Evolutionary conservation across 2,329 filamentous ascomycete genomes (phyloP).

Genomic region (Endocalyx cinctus): DNA sequence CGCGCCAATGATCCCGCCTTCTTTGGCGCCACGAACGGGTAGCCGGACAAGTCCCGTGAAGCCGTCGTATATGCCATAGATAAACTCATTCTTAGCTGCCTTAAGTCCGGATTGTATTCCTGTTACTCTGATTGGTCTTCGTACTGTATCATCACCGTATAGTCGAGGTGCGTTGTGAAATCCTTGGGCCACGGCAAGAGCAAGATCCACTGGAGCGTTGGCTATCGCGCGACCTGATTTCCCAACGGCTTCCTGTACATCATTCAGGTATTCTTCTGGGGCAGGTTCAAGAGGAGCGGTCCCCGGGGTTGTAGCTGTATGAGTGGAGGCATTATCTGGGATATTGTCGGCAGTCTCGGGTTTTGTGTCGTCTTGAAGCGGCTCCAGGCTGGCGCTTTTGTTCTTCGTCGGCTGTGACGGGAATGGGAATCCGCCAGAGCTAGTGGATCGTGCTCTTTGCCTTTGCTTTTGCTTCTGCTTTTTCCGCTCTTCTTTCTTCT

Average conservation of each 20-base stretch:
- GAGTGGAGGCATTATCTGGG: slow-evolving; percentile 12
- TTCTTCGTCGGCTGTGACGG: slow-evolving; percentile 7
- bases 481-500: slow-evolving; percentile 34
- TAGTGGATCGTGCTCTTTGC: slow-evolving; percentile 12
- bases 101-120: slow-evolving; percentile 59
- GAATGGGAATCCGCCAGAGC: slow-evolving; percentile 15
- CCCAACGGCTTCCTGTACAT: slow-evolving; percentile 48
- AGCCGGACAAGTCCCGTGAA: slow-evolving; percentile 58
- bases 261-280: slow-evolving; percentile 39
- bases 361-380: slow-evolving; percentile 1
- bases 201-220: slow-evolving; percentile 56
- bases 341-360: neutral
- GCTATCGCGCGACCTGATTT: slow-evolving; percentile 48
- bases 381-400: neutral
- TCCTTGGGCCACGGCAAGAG: slow-evolving; percentile 59
- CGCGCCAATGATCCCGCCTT: slow-evolving; percentile 51
- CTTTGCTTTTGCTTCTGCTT: slow-evolving; percentile 17
- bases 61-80: slow-evolving; percentile 61
- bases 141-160: slow-evolving; percentile 66
- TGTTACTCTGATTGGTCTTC: slow-evolving; percentile 58
- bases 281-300: slow-evolving; percentile 25
- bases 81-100: slow-evolving; percentile 57
- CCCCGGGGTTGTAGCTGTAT: slow-evolving; percentile 19
- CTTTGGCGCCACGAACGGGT: slow-evolving; percentile 52
- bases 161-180: slow-evolving; percentile 68